Evolutionary conservation across 768 basidiomycete genomes (phyloP), one percentile per base, ranked within the genome.

Genomic region (Guyanaporus albipodus): DNA sequence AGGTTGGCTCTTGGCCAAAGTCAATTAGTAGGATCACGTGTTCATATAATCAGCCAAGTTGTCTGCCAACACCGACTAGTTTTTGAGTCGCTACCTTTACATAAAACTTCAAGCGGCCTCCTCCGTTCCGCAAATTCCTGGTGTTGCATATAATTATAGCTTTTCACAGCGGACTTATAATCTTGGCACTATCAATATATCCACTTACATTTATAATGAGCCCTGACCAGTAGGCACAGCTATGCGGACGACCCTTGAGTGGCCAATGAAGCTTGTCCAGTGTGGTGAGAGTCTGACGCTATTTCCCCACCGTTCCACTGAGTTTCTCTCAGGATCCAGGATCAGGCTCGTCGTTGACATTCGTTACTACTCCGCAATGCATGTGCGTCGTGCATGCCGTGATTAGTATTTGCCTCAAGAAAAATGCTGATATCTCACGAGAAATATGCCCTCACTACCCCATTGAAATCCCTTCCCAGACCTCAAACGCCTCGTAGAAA

Each of bases 321-420:
- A 24, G 10, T 24, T 42, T 33, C 32, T 42, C 48, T 38, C 45
- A 47, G 41, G 50, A 35, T 18, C 38, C 45, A 47, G 41, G 50
- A 35, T 18, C 38, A 18, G 31, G n/a, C 12, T 9, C 9, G 21
- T 22, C 29, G 17, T 26, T 24, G 19, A 37, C 56, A 31, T 33
- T 12, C 15, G 8, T n/a, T 17, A 15, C 31, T 26, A n/a, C 26
- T 9, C 34, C 22, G 37, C 41, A 23, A n/a, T n/a, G 27, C 33
- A 21, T 33, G 29, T 29, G 21, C 14, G 28, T 27, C 15, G 40
- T 17, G 3, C 22, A n/a, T 55, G 44, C 54, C 49, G 49, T 38
- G n/a, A n/a, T n/a, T 8, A 42, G 12, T 14, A 4, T 15, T 29
- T 31, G 27, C 19, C 18, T 24, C 42, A 17, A 40, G 38, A 37